Evolutionary conservation across 192 early-diverging fungal species (phyloP).

Genomic region (Radiomyces spectabilis): DNA sequence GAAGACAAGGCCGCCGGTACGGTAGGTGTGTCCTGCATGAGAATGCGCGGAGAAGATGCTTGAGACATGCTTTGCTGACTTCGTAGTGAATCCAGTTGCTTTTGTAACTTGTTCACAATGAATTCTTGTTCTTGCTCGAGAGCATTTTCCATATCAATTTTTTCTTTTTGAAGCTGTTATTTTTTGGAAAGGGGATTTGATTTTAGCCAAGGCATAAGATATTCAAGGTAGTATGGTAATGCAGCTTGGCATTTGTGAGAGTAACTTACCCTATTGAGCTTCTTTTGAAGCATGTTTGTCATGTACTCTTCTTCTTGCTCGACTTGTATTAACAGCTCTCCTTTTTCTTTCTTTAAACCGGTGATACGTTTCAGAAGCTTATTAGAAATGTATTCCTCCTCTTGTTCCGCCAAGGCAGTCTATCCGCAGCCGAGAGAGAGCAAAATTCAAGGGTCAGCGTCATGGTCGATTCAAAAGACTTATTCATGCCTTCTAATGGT

Average conservation of each 20-base stretch:
- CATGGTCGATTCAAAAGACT: background rate
- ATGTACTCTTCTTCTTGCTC: slow-evolving; percentile 80
- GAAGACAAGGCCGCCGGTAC: slow-evolving; percentile 1
- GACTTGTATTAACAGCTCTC: slow-evolving; percentile 63
- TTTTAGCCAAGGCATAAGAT: too few relatives aligned
- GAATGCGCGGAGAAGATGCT: background rate
- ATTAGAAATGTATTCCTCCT: slow-evolving; percentile 75
- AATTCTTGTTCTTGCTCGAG: slow-evolving; percentile 91
- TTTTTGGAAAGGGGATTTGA: too few relatives aligned
- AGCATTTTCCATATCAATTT: slow-evolving; percentile 82
- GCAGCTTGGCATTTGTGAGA: too few relatives aligned
- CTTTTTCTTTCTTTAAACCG: slow-evolving; percentile 73
- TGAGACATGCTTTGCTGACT: slow-evolving; percentile 24
- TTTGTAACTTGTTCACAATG: slow-evolving; percentile 83
- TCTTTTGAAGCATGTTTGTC: slow-evolving; percentile 72
- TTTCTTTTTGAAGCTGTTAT: slow-evolving; percentile 77
- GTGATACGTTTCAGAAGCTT: slow-evolving; percentile 65
- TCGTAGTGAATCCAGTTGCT: slow-evolving; percentile 59
- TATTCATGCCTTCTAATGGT: background rate
- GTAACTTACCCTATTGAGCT: slow-evolving; percentile 46
- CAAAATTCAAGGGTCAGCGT: background rate
- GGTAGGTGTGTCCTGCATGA: slow-evolving; percentile 5
- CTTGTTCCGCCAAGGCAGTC: slow-evolving; percentile 51
- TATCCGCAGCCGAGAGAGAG: slow-evolving; percentile 12
- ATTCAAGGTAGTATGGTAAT: too few relatives aligned